These are phyloP conservation scores for Termitomyces sp. DNA, from an alignment of 768 basidiomycete genomes.

Conservation along the genomic window DNA sequence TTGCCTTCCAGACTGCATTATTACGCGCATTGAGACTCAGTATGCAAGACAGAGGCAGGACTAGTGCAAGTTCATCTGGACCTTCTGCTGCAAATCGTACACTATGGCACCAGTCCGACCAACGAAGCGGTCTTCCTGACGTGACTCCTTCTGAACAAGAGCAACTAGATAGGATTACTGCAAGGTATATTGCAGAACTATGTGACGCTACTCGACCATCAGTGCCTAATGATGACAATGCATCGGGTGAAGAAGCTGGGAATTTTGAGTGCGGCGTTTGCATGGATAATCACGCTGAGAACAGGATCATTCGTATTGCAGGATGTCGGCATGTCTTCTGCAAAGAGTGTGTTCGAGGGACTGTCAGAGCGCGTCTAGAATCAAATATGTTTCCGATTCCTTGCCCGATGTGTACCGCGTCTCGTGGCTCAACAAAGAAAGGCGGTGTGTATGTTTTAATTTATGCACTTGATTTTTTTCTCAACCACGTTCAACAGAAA, in stretches of 20 bases:
- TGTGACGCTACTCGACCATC: neutral
- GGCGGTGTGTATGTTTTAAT: neutral
- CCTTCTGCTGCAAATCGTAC: neutral
- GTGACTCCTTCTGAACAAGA: neutral
- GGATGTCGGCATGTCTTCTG: constrained; percentile 51
- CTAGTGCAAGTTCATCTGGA: neutral
- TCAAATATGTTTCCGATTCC: constrained; percentile 54
- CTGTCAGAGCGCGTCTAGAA: constrained; percentile 40
- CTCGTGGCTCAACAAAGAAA: constrained; percentile 2
- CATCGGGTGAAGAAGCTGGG: neutral
- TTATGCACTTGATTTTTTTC: neutral
- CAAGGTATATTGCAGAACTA: neutral
- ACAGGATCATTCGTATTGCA: neutral
- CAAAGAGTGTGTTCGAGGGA: constrained; percentile 40
- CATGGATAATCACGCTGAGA: constrained; percentile 36
- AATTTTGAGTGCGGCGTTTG: constrained; percentile 45
- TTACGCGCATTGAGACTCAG: neutral
- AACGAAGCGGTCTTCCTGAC: neutral
- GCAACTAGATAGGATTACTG: neutral
- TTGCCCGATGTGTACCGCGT: constrained; percentile 50
- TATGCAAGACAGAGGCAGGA: neutral
- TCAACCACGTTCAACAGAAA: constrained; percentile 24
- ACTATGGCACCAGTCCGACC: neutral
- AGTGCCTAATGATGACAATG: neutral
- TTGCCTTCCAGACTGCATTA: neutral